Evolutionary conservation across 2,329 filamentous ascomycete genomes (phyloP).

Genomic region (Bipolaris cookei): DNA sequence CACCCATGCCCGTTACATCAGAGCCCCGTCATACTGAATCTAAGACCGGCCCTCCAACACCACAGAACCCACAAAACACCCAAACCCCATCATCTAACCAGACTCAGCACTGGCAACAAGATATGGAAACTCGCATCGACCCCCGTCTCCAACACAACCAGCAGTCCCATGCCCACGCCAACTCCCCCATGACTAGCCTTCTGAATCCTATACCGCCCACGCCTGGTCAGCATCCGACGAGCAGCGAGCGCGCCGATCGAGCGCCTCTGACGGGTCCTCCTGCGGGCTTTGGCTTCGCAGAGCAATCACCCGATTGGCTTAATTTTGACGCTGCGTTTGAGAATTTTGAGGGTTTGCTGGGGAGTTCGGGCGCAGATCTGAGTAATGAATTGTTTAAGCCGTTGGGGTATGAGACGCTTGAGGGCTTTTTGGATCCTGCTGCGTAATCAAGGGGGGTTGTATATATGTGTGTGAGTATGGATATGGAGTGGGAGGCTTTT

Average conservation of each 20-base stretch:
- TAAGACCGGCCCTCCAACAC: conserved; percentile 30
- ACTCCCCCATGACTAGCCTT: conserved; percentile 38
- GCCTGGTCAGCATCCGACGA: conserved; percentile 48
- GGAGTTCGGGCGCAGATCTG: conserved; percentile 48
- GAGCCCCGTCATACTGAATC: conserved; percentile 28
- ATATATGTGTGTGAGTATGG: background rate
- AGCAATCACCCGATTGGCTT: conserved; percentile 48
- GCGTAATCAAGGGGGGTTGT: conserved; percentile 10
- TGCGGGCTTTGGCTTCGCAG: conserved; percentile 40
- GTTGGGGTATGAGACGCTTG: conserved; percentile 45
- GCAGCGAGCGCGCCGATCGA: conserved; percentile 44
- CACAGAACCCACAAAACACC: conserved; percentile 23
- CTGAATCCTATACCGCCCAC: conserved; percentile 39
- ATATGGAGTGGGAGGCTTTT: too few relatives aligned
- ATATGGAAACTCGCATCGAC: conserved; percentile 40
- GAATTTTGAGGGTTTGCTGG: conserved; percentile 49
- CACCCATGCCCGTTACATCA: conserved; percentile 33
- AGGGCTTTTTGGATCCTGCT: conserved; percentile 42
- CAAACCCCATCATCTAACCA: conserved; percentile 17
- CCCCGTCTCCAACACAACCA: conserved; percentile 38
- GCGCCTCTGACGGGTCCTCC: conserved; percentile 28
- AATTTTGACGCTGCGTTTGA: conserved; percentile 51
- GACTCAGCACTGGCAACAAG: conserved; percentile 33
- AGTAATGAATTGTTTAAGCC: conserved; percentile 49
- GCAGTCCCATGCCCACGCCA: conserved; percentile 13